phyloP scores from a whole-genome alignment of 2,329 filamentous ascomycete species.

The Aspergillus ibericus region DNA sequence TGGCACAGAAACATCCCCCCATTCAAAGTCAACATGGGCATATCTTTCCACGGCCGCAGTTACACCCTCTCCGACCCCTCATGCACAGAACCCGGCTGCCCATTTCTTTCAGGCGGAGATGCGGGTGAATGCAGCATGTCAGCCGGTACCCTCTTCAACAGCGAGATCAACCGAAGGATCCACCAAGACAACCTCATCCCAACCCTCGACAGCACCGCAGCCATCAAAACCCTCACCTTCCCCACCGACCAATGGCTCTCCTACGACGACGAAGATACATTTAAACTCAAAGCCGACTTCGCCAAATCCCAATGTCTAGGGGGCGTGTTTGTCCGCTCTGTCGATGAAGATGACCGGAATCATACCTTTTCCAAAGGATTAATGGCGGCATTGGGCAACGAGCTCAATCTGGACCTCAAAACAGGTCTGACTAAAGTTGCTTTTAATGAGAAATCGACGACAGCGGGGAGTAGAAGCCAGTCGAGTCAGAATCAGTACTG shows the following conservation, averaged over 20 bases:
- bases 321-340: slow-evolving; percentile 22
- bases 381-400: not conserved
- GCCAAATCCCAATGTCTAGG: slow-evolving; percentile 35
- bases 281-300: slow-evolving; percentile 37
- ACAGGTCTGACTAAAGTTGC: not conserved
- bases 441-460: not conserved
- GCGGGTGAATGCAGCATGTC: slow-evolving; percentile 23
- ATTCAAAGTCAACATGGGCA: slow-evolving; percentile 11
- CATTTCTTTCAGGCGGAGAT: slow-evolving; percentile 19
- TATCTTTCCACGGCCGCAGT: slow-evolving; percentile 15
- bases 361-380: not conserved
- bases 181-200: slow-evolving; percentile 16
- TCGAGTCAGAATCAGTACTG: not conserved
- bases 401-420: not conserved
- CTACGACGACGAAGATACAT: slow-evolving; percentile 40
- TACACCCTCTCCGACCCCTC: slow-evolving; percentile 1
- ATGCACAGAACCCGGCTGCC: slow-evolving; percentile 11
- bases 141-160: slow-evolving; percentile 23
- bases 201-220: slow-evolving; percentile 20
- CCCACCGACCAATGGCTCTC: slow-evolving; percentile 26
- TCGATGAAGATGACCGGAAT: not conserved
- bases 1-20: slow-evolving; percentile 13
- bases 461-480: not conserved
- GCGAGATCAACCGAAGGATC: slow-evolving; percentile 28
- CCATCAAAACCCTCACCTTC: slow-evolving; percentile 19